Percentiles rank a stretch among this genome's conserved stretches.
Evolutionary conservation across 2,329 filamentous ascomycete species (phyloP).

Genomic region (Exophiala sp.): DNA sequence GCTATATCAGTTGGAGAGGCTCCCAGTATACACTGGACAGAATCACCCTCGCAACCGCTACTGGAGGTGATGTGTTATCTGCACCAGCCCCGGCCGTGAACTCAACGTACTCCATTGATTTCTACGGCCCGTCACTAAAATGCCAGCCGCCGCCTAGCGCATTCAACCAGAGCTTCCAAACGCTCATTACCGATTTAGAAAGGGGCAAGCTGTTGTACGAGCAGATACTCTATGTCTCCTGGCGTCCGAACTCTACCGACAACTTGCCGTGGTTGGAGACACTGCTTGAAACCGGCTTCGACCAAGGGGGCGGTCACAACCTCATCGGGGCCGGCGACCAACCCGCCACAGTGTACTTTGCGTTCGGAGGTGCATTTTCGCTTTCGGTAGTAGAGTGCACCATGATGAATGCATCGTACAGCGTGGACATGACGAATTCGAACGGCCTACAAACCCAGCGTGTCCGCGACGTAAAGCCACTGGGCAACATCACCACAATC

Average conservation of each 20-base stretch:
- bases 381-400: neutral
- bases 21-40: neutral
- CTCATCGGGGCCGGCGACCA: neutral
- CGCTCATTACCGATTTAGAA: neutral
- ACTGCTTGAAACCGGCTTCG: neutral
- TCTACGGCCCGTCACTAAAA: neutral
- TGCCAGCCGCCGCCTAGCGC: neutral
- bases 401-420: neutral
- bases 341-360: neutral
- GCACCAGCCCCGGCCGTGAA: neutral
- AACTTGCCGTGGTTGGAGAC: neutral
- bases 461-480: neutral
- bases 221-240: neutral
- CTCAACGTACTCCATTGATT: neutral
- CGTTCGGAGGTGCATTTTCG: neutral
- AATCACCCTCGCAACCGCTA: neutral
- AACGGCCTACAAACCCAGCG: neutral
- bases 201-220: neutral
- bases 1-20: neutral
- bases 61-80: neutral
- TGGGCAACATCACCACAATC: neutral
- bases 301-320: neutral
- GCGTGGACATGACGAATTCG: neutral
- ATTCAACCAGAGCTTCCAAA: neutral
- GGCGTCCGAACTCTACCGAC: neutral